These are phyloP conservation scores for Polytrichum commune DNA, from an alignment of 225 moss, liverwort and hornwort species.

Conservation along the genomic window DNA sequence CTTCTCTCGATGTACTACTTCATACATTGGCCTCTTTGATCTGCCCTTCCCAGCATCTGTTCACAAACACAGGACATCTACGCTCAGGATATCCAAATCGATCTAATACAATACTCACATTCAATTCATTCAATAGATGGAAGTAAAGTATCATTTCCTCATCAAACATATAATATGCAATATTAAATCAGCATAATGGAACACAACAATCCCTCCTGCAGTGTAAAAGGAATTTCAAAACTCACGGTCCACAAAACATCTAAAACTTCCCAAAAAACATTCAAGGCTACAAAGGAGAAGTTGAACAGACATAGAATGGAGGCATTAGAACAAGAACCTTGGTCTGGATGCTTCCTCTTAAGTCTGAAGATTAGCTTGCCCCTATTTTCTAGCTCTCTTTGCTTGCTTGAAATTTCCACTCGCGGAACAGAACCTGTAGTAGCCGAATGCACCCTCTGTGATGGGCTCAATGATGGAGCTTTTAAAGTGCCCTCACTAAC, in stretches of 20 bases:
- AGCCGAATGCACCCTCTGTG: slow-evolving; percentile 3
- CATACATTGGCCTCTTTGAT: slow-evolving; percentile 42
- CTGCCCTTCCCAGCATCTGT: slow-evolving; percentile 29
- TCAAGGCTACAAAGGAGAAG: not conserved
- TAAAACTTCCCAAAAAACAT: not conserved
- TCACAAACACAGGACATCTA: not conserved
- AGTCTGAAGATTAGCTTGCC: slow-evolving; percentile 42
- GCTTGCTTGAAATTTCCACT: slow-evolving; percentile 12
- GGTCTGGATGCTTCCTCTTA: slow-evolving; percentile 33
- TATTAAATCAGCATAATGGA: no score
- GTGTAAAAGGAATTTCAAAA: no score
- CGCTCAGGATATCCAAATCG: no score
- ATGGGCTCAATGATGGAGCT: slow-evolving; percentile 12
- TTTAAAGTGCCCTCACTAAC: not conserved
- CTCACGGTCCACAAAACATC: not conserved
- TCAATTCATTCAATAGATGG: no score
- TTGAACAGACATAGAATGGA: not conserved
- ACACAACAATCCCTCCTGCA: no score
- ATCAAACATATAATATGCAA: no score
- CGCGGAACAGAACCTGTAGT: slow-evolving; percentile 4
- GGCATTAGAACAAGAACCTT: slow-evolving; percentile 22
- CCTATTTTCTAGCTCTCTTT: slow-evolving; percentile 25
- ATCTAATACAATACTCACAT: no score
- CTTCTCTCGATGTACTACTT: slow-evolving; percentile 40
- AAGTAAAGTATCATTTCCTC: no score